Evolutionary conservation across 768 basidiomycete species (phyloP).

Genomic region (Suillus ampliporus): DNA sequence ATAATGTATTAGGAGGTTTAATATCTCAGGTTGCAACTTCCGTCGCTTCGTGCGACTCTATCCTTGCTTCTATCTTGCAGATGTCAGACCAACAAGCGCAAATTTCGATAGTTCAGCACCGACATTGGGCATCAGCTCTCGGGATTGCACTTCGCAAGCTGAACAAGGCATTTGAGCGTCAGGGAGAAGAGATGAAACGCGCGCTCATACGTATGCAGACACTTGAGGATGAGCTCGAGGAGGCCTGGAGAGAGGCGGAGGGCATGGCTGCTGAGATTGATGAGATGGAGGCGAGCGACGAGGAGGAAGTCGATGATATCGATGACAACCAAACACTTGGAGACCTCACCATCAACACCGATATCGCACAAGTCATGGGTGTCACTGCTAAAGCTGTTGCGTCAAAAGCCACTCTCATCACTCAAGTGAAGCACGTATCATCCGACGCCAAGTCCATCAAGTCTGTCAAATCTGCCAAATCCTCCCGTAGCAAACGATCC

Average conservation of each 20-base stretch:
- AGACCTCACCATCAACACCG: constrained; percentile 30
- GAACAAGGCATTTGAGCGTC: constrained; percentile 73
- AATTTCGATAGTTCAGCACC: constrained; percentile 61
- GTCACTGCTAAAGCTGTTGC: constrained; percentile 46
- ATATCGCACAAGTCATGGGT: constrained; percentile 39
- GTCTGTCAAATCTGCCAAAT: constrained; percentile 24
- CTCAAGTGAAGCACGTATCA: constrained; percentile 14
- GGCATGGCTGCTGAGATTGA: constrained; percentile 76
- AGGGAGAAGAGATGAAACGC: constrained; percentile 59
- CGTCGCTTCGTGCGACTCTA: constrained; percentile 60
- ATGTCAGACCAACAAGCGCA: constrained; percentile 69
- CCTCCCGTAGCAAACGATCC: constrained; percentile 31
- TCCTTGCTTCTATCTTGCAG: constrained; percentile 60
- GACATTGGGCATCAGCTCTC: constrained; percentile 78
- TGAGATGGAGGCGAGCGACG: constrained; percentile 49
- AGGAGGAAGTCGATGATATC: constrained; percentile 29
- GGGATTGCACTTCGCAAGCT: constrained; percentile 81
- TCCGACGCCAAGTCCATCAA: constrained; percentile 31
- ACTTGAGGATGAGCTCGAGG: constrained; percentile 74
- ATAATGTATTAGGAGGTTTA: constrained; percentile 46
- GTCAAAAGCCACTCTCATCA: constrained; percentile 41
- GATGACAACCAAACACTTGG: constrained; percentile 35
- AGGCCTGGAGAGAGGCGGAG: constrained; percentile 83
- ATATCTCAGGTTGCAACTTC: constrained; percentile 65
- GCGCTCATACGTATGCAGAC: constrained; percentile 54